Evolutionary conservation across 352 stramenopile genomes (phyloP), one percentile per base, ranked within the genome.

Genomic region (Globisporangium viniferum): DNA sequence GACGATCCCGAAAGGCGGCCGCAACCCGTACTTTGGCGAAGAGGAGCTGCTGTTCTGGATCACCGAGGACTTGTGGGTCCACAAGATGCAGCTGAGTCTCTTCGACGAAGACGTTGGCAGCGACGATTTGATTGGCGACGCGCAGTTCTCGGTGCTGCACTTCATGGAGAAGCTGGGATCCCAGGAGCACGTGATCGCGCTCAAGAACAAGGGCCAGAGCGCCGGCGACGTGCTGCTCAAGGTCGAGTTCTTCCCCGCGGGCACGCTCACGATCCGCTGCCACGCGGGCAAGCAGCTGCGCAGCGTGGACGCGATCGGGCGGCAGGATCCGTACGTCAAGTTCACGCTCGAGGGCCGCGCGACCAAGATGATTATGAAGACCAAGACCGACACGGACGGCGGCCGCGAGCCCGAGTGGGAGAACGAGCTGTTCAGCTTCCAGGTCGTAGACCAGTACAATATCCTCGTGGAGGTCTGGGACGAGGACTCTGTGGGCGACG

Each of bases 381-480:
- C 91, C 44, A 91, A 94, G 69, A 94, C 90, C 1, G 89, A 97
- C 70, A 91, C 85, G 20, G 90, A 97, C 68, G 87, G 86, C 41
- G 88, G 91, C 1, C 79, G 77, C 14, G 88, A 94, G 24, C 91
- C 89, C 20, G 73, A 93, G 68, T 98, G 94, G 93, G 81, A 84
- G 22, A 76, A 93, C 61, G 79, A 98, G 62, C 46, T 67, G 12
- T 89, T 98, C 55, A 55, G 44, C n/a, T 93, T 98, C 64, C 81
- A 97, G 41, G 76, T 98, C 54, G 95, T 98, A 4, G 94, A 98
- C 67, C 92, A 98, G 70, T 97, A 93, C 73, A 93, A 88, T 59
- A 78, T 98, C 61, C 64, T 84, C 29, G 76, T 98, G 27, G 90
- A 98, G 63, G 81, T 92, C 64, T 97, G 89, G 82, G 93, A 98